Conservation (phyloP, 768 basidiomycete genomes). For the Podaxis sp. region DNA sequence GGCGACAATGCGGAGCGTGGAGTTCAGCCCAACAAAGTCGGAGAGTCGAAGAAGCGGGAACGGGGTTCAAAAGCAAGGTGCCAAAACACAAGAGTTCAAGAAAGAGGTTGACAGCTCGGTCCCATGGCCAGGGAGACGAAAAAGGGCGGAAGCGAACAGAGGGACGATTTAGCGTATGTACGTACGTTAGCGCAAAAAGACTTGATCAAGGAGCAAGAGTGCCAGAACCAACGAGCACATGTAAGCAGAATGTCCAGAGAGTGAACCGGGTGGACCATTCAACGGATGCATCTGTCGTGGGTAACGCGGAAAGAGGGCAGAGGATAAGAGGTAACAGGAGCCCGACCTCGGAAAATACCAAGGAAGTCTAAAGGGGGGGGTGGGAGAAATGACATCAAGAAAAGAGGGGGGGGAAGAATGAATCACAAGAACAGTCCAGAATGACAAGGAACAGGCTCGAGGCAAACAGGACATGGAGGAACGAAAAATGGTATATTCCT, state of each 20-base stretch:
- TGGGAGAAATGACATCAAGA: constrained; percentile 5
- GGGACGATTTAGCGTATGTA: constrained; percentile 6
- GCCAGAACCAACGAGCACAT: neutral
- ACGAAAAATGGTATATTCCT: constrained; percentile 7
- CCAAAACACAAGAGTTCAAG: constrained; percentile 17
- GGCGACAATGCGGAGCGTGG: constrained; percentile 8
- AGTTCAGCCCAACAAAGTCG: constrained; percentile 1
- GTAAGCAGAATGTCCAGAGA: neutral
- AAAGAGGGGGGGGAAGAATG: neutral
- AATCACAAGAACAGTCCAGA: constrained; percentile 12
- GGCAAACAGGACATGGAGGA: constrained; percentile 6
- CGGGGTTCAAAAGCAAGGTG: constrained; percentile 4
- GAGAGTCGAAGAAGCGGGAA: neutral
- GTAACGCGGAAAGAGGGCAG: neutral
- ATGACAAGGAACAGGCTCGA: constrained; percentile 6
- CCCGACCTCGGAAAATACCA: neutral
- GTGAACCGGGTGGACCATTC: neutral
- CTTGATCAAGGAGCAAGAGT: constrained; percentile 2
- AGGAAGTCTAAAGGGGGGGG: neutral
- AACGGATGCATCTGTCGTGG: neutral
- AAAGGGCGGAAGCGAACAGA: neutral
- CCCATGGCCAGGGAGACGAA: constrained; percentile 12
- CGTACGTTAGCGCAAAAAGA: constrained; percentile 9
- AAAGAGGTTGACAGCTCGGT: constrained; percentile 1
- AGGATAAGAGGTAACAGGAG: neutral